These are phyloP conservation scores for Kwoniella dendrophila DNA, from an alignment of 768 basidiomycete genomes.

Conservation along the genomic window DNA sequence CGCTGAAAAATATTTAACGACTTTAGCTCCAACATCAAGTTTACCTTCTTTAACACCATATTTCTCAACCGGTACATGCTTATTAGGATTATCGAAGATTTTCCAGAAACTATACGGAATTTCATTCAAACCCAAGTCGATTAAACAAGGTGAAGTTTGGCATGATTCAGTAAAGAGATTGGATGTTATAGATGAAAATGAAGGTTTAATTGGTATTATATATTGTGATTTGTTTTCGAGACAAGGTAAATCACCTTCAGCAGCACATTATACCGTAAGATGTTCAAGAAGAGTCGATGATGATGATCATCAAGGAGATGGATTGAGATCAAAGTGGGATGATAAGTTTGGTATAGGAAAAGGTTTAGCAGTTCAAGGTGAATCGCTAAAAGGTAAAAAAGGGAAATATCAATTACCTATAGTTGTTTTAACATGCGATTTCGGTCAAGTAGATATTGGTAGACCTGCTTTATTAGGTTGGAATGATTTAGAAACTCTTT, in stretches of 20 bases:
- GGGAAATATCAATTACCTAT: conserved; percentile 85
- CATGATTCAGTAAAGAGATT: conserved; percentile 83
- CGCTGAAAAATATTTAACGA: conserved; percentile 58
- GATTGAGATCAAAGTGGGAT: conserved; percentile 51
- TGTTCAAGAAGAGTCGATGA: conserved; percentile 91
- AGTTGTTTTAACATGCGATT: conserved; percentile 88
- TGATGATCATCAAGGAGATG: conserved; percentile 75
- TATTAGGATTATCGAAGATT: conserved; percentile 86
- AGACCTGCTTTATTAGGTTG: conserved; percentile 74
- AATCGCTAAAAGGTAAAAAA: conserved; percentile 63
- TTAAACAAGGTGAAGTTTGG: conserved; percentile 82
- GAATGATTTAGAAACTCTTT: conserved; percentile 91
- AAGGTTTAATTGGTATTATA: conserved; percentile 87
- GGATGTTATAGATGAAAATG: conserved; percentile 86
- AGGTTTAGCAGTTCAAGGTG: conserved; percentile 57
- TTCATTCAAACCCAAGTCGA: conserved; percentile 66
- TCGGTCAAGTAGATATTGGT: conserved; percentile 65
- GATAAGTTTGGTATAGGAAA: conserved; percentile 33
- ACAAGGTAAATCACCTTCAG: conserved; percentile 80
- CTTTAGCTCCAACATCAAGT: conserved; percentile 56
- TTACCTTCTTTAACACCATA: conserved; percentile 66
- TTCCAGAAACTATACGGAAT: conserved; percentile 88
- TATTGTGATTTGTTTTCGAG: conserved; percentile 90
- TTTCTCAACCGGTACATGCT: conserved; percentile 81
- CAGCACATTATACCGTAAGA: conserved; percentile 96